Evolutionary conservation across 1,284 basidiomycete genomes (phyloP), one percentile per base, ranked within the genome.

Genomic region (Cystobasidium slooffiae): DNA sequence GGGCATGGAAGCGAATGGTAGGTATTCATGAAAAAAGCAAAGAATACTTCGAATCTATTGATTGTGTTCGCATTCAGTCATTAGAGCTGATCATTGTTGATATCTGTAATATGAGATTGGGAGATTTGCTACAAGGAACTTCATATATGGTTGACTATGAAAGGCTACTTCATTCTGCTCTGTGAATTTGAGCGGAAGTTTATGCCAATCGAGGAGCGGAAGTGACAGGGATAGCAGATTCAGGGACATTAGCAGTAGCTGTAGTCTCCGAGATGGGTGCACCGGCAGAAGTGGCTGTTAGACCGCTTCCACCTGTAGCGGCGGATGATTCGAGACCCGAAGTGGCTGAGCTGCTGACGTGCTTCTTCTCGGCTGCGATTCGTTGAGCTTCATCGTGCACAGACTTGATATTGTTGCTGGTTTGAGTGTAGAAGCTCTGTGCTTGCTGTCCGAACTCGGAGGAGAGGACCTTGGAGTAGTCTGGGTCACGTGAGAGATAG

Each of bases 351-450:
- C 75, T 70, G 6, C 77, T 76, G 16, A 77, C 76, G 75, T 78
- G 77, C 80, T 89, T 89, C 78, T 91, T 87, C 72, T 85, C 83
- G 24, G 86, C 86, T 39, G 88, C 86, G 79, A 94, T 91, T 55
- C 93, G 88, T 73, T 86, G 85, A 1, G 93, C 93, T 82, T 95
- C 93, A 79, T 93, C 92, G 80, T 94, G 93, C 68, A 94, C 92
- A 80, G 94, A 92, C 47, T 86, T 81, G 18, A 91, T 88, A 80
- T 93, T 90, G 83, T 94, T 94, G 41, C 88, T 86, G 0, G 92
- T 92, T 24, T 83, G 84, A 9, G 91, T 92, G 84, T 94, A 94
- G 82, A 93, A 94, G 0, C 83, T 80, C 49, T 78, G 76, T 62
- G 81, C 67, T 51, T 69, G 75, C 37, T 74, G 61, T 20, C 74